Evolutionary conservation across 1,284 basidiomycete species (phyloP), one percentile per base, ranked within the genome.

Genomic region (Trametes hirsuta): DNA sequence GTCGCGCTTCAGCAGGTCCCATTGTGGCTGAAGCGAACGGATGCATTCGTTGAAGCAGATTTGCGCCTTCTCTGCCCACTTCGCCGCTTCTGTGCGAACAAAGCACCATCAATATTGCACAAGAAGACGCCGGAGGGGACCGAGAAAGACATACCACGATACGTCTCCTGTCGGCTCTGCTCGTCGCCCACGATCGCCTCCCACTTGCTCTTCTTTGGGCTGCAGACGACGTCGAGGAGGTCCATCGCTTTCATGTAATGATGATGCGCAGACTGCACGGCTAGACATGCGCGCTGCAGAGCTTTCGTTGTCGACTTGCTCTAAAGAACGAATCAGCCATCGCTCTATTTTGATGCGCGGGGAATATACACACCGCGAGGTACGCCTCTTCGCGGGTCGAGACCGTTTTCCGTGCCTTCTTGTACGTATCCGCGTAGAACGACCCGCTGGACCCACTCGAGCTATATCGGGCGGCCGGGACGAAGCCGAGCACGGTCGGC

Each of bases 101-200:
- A 15, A 21, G 37, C 4, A n/a, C 18, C 18, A 1, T 25, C 2
- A 40, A 18, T 15, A 9, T 12, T 41, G 14, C 8, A 9, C 35
- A 36, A 25, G 6, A 22, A 18, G 36, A 24, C n/a, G 12, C 14
- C 6, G 15, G 3, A 10, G 36, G 22, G 40, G 15, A 15, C 18
- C 6, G 6, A 34, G 9, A 10, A 4, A 34, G 21, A 49, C 65
- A n/a, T 37, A 68, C 68, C 67, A 53, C 55, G 55, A 45, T 69
- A 69, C 1, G 68, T 66, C 60, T 62, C 55, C 39, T 68, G 61
- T 50, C 66, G 58, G 52, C 68, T 69, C 59, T 69, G 68, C 62
- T 69, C 68, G 47, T 69, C 68, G 47, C 66, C 64, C 34, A 69
- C 41, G 5, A 64, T 59, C n/a, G 68, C 61, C 53, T 61, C 64